phyloP scores from a whole-genome alignment of 2,329 filamentous ascomycete species.

The Trichoderma guizhouense region DNA sequence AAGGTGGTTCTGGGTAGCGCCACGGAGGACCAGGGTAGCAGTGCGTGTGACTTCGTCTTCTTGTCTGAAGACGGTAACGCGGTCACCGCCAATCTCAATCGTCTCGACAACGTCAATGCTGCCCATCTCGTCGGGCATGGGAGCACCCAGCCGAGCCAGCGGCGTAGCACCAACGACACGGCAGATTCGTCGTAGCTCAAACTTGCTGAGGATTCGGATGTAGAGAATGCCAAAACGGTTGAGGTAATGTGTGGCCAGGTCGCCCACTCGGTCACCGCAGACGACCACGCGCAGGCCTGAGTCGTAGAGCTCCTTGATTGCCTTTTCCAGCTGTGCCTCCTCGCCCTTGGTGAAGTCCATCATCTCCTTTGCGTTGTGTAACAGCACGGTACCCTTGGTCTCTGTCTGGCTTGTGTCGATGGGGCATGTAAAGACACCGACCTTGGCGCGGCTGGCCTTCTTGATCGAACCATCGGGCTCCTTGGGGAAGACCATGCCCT shows the following conservation, averaged over 20 bases:
- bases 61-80: conserved; percentile 97
- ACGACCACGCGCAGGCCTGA: conserved; percentile 89
- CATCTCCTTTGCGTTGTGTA: conserved; percentile 99
- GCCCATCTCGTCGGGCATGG: conserved; percentile 99
- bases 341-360: conserved; percentile 97
- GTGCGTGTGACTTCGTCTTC: conserved; percentile 90
- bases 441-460: conserved; percentile 89
- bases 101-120: conserved; percentile 93
- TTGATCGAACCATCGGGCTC: conserved; percentile 91
- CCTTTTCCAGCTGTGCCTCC: conserved; percentile 82
- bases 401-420: conserved; percentile 96
- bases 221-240: conserved; percentile 95
- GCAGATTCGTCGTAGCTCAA: conserved; percentile 91
- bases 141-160: conserved; percentile 89
- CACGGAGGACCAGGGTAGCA: conserved; percentile 88
- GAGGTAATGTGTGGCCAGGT: conserved; percentile 94
- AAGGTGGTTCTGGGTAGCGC: conserved; percentile 95
- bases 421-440: conserved; percentile 92
- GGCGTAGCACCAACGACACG: conserved; percentile 94
- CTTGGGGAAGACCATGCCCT: conserved; percentile 97
- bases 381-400: conserved; percentile 94
- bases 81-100: conserved; percentile 93
- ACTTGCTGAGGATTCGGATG: conserved; percentile 97
- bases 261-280: conserved; percentile 89
- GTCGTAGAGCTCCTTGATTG: conserved; percentile 94